Conservation (phyloP, 208 protist genomes). For the Strigomonas galati region DNA sequence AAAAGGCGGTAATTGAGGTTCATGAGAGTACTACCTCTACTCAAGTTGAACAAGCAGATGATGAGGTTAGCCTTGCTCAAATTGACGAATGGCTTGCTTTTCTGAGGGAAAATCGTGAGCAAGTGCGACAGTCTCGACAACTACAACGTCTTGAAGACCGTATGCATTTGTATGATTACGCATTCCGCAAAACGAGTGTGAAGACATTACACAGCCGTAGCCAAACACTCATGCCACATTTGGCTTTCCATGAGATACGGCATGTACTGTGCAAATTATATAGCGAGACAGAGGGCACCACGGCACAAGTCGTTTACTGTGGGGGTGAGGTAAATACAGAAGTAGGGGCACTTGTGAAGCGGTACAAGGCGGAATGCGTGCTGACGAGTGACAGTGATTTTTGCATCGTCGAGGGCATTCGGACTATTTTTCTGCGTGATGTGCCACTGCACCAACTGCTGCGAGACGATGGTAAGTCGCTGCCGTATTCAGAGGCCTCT, state of each 20-base stretch:
- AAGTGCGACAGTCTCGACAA: too few relatives aligned
- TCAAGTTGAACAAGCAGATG: too few relatives aligned
- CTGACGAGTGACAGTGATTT: slow-evolving; percentile 22
- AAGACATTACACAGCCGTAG: slow-evolving; percentile 4
- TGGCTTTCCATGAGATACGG: slow-evolving; percentile 12
- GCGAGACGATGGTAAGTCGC: background rate
- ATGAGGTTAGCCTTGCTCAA: too few relatives aligned
- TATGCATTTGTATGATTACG: slow-evolving; percentile 14
- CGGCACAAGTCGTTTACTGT: slow-evolving; percentile 13
- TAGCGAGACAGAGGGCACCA: background rate
- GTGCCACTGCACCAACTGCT: slow-evolving; percentile 14
- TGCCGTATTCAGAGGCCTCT: background rate
- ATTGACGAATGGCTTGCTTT: too few relatives aligned
- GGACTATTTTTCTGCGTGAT: slow-evolving; percentile 1
- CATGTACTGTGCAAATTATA: background rate
- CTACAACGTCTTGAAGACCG: too few relatives aligned
- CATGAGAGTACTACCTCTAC: too few relatives aligned
- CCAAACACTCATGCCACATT: slow-evolving; percentile 10
- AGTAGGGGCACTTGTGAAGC: slow-evolving; percentile 10
- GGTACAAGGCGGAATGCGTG: slow-evolving; percentile 12
- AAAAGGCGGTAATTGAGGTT: too few relatives aligned
- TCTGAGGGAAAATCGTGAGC: too few relatives aligned
- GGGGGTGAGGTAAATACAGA: slow-evolving; percentile 21
- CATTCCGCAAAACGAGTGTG: slow-evolving; percentile 4
- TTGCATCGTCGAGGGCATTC: slow-evolving; percentile 18